Conservation (phyloP, 371 early-diverging fungal species). For the Sporodiniella umbellata region DNA sequence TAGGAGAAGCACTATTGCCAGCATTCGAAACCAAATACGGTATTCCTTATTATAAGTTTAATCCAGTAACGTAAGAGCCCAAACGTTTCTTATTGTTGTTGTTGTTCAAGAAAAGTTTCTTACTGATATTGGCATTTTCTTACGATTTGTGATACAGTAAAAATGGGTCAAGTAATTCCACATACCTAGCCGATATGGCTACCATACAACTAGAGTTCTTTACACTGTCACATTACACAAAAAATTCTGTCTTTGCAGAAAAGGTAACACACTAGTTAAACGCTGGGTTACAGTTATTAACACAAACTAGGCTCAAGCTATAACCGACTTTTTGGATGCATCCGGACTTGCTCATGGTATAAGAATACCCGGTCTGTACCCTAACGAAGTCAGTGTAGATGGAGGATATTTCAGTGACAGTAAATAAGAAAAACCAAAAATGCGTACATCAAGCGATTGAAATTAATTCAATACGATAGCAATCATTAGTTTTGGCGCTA, state of each 20-base stretch:
- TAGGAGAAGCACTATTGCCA: constrained; percentile 50
- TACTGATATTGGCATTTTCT: too few relatives aligned
- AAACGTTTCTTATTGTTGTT: constrained; percentile 24
- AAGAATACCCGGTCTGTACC: constrained; percentile 50
- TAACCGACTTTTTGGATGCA: constrained; percentile 39
- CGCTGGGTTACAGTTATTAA: constrained; percentile 55
- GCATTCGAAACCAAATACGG: constrained; percentile 62
- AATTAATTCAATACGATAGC: constrained; percentile 16
- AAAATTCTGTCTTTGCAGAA: constrained; percentile 53
- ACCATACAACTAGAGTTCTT: constrained; percentile 85
- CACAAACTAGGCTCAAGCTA: constrained; percentile 58
- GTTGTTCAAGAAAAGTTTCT: too few relatives aligned
- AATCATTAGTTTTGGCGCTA: constrained; percentile 35
- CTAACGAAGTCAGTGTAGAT: constrained; percentile 25
- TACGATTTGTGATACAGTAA: constrained; percentile 14
- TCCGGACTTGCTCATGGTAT: constrained; percentile 25
- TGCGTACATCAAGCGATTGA: constrained; percentile 39
- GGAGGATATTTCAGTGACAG: constrained; percentile 32
- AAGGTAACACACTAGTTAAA: constrained; percentile 48
- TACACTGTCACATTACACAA: constrained; percentile 67
- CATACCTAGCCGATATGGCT: constrained; percentile 76
- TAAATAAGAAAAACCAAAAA: too few relatives aligned
- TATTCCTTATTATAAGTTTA: constrained; percentile 45
- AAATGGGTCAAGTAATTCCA: not conserved
- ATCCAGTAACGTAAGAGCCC: constrained; percentile 22